phyloP scores from a whole-genome alignment of 108 stramenopile species.

The Nitzschia inconspicua region DNA sequence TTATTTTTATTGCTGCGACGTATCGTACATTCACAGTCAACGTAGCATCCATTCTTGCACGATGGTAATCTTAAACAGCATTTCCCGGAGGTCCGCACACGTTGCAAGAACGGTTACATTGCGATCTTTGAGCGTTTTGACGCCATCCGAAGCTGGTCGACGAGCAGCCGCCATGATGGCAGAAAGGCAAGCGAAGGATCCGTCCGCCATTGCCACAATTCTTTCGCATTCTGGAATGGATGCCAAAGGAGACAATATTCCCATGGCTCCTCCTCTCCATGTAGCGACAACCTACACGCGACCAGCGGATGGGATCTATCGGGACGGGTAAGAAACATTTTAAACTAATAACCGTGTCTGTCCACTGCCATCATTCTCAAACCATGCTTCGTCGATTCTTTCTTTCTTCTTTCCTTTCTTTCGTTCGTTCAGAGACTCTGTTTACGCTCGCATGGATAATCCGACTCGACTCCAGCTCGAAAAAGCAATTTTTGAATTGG shows the following conservation, averaged over 20 bases:
- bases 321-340: slow-evolving; percentile 8
- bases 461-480: slow-evolving; percentile 75
- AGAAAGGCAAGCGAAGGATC: not conserved
- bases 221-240: slow-evolving; percentile 65
- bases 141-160: not conserved
- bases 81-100: not conserved
- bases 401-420: not conserved
- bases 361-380: not conserved
- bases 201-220: slow-evolving; percentile 23
- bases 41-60: too few species aligned
- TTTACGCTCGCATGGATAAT: slow-evolving; percentile 75
- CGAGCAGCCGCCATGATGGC: not conserved
- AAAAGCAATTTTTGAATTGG: slow-evolving; percentile 49
- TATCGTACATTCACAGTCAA: too few species aligned
- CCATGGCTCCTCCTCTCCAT: slow-evolving; percentile 74
- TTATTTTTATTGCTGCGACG: too few species aligned
- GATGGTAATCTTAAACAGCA: not conserved
- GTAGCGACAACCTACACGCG: slow-evolving; percentile 77
- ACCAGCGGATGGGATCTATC: slow-evolving; percentile 65
- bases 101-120: not conserved
- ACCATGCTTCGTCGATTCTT: not conserved
- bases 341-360: not conserved
- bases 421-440: slow-evolving; percentile 16
- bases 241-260: slow-evolving; percentile 30
- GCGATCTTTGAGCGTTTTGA: not conserved